Evolutionary conservation across 2,329 filamentous ascomycete species (phyloP).

Genomic region (Colletotrichum caudatum): DNA sequence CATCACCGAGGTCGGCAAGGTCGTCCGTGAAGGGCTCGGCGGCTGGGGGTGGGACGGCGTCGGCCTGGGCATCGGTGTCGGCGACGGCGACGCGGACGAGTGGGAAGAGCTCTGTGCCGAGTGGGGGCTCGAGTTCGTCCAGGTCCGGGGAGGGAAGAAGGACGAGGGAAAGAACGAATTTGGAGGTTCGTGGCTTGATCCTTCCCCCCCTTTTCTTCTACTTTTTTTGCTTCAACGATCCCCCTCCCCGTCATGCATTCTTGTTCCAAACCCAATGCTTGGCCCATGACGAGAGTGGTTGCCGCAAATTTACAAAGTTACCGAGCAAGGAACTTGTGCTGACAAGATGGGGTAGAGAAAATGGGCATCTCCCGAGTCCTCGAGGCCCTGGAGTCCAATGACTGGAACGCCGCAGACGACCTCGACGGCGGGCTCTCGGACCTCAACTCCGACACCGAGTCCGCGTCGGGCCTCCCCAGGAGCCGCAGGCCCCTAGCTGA

Average conservation of each 20-base stretch:
- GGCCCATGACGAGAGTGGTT: not conserved
- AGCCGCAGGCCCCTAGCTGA: constrained; percentile 46
- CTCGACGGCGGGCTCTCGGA: constrained; percentile 45
- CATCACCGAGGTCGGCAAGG: constrained; percentile 64
- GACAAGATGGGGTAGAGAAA: constrained; percentile 59
- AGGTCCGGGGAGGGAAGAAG: constrained; percentile 56
- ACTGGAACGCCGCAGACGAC: constrained; percentile 63
- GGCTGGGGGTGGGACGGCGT: constrained; percentile 76
- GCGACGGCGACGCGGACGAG: constrained; percentile 59
- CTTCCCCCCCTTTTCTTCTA: not conserved
- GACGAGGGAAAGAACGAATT: constrained; percentile 65
- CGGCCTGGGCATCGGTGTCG: constrained; percentile 69
- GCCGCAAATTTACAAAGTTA: too few relatives aligned
- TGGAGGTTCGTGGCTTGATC: constrained; percentile 61
- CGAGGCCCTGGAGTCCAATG: constrained; percentile 74
- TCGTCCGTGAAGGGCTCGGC: constrained; percentile 68
- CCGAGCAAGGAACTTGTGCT: constrained; percentile 32
- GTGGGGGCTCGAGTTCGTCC: constrained; percentile 72
- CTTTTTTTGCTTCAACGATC: not conserved
- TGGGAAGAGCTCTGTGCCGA: constrained; percentile 73
- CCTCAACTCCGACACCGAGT: constrained; percentile 50
- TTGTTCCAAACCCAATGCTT: not conserved
- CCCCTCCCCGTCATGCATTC: not conserved
- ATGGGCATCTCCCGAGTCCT: constrained; percentile 68
- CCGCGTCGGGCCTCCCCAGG: constrained; percentile 47